A percentile compares a stretch with the other conserved stretches of the same genome.
Evolutionary conservation across 257 asterid species (phyloP).

Genomic region (Capsicum pubescens): DNA sequence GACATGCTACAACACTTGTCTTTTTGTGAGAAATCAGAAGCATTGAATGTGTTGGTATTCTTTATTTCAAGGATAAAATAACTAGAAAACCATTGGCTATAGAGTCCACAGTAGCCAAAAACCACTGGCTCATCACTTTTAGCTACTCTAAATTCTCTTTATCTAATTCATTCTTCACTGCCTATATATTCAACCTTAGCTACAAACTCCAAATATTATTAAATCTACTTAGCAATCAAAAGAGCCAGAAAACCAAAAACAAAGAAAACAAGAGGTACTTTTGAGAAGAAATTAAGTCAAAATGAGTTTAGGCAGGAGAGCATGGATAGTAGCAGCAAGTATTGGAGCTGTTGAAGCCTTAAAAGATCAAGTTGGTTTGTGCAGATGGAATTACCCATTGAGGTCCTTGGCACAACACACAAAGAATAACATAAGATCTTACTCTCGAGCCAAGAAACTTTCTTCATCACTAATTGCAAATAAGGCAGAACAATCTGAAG

Average conservation of each 20-base stretch:
- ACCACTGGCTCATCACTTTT: no score
- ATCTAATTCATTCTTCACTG: no score
- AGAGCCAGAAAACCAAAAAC: neutral
- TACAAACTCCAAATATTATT: neutral
- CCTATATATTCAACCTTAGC: neutral
- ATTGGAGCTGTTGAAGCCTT: conserved; percentile 36
- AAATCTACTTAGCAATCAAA: neutral
- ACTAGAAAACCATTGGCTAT: no score
- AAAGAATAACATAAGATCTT: conserved; percentile 25
- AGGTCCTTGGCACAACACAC: conserved; percentile 25
- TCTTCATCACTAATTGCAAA: neutral
- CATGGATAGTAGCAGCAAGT: conserved; percentile 39
- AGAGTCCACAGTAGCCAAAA: no score
- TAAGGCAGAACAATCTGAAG: no score
- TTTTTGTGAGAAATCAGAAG: no score
- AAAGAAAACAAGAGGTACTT: neutral
- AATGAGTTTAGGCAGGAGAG: conserved; percentile 38
- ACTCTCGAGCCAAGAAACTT: conserved; percentile 27
- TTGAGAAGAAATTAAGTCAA: neutral
- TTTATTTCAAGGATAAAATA: no score
- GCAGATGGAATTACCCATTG: conserved; percentile 35
- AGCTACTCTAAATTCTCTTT: no score
- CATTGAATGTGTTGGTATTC: no score
- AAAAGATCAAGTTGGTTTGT: conserved; percentile 37
- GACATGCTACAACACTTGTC: no score